phyloP scores from a whole-genome alignment of 1,284 basidiomycete genomes.

The Ustilago xerochloae region DNA sequence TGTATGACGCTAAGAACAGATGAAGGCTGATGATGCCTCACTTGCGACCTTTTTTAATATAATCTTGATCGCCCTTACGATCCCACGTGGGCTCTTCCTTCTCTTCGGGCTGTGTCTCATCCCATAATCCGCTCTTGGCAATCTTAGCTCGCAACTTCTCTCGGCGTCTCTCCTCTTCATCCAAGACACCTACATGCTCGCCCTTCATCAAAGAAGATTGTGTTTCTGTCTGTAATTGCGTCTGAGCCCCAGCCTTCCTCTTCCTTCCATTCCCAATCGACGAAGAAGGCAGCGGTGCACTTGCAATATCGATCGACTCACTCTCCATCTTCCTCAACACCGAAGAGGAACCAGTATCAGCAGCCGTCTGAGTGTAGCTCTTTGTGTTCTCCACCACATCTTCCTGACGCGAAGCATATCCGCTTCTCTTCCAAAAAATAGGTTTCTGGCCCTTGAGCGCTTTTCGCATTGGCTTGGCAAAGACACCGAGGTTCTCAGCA shows the following conservation, averaged over 20 bases:
- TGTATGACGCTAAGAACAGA: too few species aligned
- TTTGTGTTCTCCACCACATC: slow-evolving; percentile 20
- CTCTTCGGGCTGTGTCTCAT: slow-evolving; percentile 63
- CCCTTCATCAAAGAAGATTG: not conserved
- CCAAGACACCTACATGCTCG: not conserved
- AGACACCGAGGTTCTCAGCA: slow-evolving; percentile 61
- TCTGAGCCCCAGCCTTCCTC: slow-evolving; percentile 19
- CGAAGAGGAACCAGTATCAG: slow-evolving; percentile 4
- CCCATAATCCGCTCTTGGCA: slow-evolving; percentile 53
- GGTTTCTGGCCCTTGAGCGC: slow-evolving; percentile 66
- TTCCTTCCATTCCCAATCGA: slow-evolving; percentile 24
- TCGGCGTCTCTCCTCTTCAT: slow-evolving; percentile 31
- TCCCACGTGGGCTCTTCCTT: slow-evolving; percentile 60
- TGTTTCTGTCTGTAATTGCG: slow-evolving; percentile 15
- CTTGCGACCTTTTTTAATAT: slow-evolving; percentile 45
- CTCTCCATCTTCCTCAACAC: not conserved
- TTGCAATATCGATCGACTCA: slow-evolving; percentile 44
- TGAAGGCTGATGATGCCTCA: slow-evolving; percentile 1
- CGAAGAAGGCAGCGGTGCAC: slow-evolving; percentile 25
- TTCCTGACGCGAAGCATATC: slow-evolving; percentile 40
- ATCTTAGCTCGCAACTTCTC: slow-evolving; percentile 37
- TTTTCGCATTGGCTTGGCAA: slow-evolving; percentile 66
- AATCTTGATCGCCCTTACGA: slow-evolving; percentile 56
- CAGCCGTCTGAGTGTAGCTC: not conserved
- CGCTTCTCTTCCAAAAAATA: slow-evolving; percentile 66